These are phyloP conservation scores for Epichloe typhina DNA, from an alignment of 2,329 filamentous ascomycete species.

Conservation along the genomic window DNA sequence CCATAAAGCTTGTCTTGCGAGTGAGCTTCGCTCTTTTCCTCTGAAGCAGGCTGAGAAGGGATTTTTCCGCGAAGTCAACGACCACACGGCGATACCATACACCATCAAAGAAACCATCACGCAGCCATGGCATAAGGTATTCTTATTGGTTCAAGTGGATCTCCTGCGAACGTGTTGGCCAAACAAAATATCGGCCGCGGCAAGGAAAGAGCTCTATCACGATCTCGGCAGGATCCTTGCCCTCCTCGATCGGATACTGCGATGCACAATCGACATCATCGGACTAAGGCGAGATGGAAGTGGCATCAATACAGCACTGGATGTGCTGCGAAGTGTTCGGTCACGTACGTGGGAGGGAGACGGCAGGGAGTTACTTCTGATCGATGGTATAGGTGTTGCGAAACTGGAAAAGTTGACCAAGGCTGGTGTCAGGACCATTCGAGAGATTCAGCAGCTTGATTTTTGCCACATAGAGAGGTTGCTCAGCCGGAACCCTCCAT, in stretches of 20 bases:
- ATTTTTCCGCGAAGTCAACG: constrained; percentile 26
- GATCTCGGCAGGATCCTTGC: constrained; percentile 20
- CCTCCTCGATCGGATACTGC: constrained; percentile 20
- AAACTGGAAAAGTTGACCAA: constrained; percentile 61
- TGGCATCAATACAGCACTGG: constrained; percentile 55
- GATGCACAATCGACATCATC: constrained; percentile 26
- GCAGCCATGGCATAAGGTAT: constrained; percentile 58
- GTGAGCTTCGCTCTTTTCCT: constrained; percentile 24
- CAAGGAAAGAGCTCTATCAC: constrained; percentile 19
- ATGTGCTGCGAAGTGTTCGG: constrained; percentile 63
- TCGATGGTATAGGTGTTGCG: constrained; percentile 64
- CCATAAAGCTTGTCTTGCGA: constrained; percentile 23
- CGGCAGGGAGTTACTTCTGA: constrained; percentile 67
- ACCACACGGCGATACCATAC: constrained; percentile 25
- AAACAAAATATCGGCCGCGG: constrained; percentile 25
- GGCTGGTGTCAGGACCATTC: constrained; percentile 58
- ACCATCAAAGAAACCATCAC: constrained; percentile 30
- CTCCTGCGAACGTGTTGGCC: constrained; percentile 51
- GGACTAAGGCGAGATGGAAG: constrained; percentile 43
- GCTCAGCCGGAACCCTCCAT: constrained; percentile 69
- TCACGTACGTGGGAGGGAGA: constrained; percentile 73
- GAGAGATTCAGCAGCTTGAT: constrained; percentile 54
- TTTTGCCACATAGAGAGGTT: constrained; percentile 63
- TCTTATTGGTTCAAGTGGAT: constrained; percentile 60
- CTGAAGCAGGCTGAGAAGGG: constrained; percentile 21